These are phyloP conservation scores for Tagetes patula DNA, from an alignment of 129 eudicot genomes.

Conservation along the genomic window DNA sequence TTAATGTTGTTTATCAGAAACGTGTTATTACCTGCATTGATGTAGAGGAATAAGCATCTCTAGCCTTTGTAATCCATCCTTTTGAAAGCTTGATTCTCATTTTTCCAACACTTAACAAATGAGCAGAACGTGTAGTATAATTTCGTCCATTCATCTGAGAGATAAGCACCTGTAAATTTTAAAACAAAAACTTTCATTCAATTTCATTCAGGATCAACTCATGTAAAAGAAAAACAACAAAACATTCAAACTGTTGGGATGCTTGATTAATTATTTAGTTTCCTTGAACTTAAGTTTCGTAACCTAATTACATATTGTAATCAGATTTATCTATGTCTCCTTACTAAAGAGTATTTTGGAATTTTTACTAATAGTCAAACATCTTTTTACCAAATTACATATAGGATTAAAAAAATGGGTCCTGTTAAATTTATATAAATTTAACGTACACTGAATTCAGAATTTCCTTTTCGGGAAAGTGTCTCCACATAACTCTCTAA, in stretches of 20 bases:
- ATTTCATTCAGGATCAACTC: background rate
- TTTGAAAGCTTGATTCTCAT: conserved; percentile 77
- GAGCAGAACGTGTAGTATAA: conserved; percentile 77
- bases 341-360: background rate
- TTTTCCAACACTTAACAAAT: conserved; percentile 80
- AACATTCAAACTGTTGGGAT: background rate
- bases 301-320: background rate
- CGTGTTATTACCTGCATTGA: conserved; percentile 78
- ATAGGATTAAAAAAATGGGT: background rate
- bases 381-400: background rate
- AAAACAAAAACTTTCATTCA: background rate
- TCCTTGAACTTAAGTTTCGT: background rate
- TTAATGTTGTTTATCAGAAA: background rate
- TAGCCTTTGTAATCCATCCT: conserved; percentile 96
- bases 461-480: conserved; percentile 61
- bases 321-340: too few relatives aligned
- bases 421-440: background rate
- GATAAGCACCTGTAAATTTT: conserved; percentile 65
- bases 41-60: conserved; percentile 79
- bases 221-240: conserved; percentile 1
- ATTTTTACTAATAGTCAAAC: background rate
- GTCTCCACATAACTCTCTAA: conserved; percentile 69
- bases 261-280: background rate
- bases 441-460: conserved; percentile 73
- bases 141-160: conserved; percentile 96